Percentiles rank a stretch among this genome's conserved stretches.
Conservation (phyloP, 352 stramenopile species). For the Phytophthora megakarya region DNA sequence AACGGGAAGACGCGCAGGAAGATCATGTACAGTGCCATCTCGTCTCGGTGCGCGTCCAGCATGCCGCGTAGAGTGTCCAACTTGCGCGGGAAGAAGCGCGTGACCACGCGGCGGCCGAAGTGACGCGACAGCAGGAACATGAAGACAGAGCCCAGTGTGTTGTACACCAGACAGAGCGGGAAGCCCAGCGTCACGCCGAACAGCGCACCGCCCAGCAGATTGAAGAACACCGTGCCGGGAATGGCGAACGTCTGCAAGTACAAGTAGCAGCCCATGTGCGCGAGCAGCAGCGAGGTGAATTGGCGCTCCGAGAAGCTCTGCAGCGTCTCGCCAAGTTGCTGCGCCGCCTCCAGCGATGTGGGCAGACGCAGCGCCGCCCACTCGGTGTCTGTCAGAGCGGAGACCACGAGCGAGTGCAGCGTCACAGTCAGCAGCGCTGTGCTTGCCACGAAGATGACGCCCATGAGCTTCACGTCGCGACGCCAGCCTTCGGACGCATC, state of each 20-base stretch:
- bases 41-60: constrained; percentile 70
- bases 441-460: constrained; percentile 43
- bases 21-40: constrained; percentile 84
- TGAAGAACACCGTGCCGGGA: constrained; percentile 82
- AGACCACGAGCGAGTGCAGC: constrained; percentile 64
- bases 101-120: constrained; percentile 62
- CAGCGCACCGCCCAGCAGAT: constrained; percentile 72
- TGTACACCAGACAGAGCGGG: constrained; percentile 79
- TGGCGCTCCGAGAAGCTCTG: constrained; percentile 55
- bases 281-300: constrained; percentile 50
- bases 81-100: constrained; percentile 55
- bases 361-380: constrained; percentile 61
- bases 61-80: constrained; percentile 54
- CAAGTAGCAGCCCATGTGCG: constrained; percentile 76
- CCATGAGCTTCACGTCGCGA: constrained; percentile 56
- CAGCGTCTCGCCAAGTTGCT: constrained; percentile 70
- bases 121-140: constrained; percentile 74
- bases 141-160: constrained; percentile 75
- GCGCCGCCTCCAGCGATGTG: constrained; percentile 59
- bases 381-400: constrained; percentile 54
- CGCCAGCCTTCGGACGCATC: constrained; percentile 38
- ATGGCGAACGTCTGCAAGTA: constrained; percentile 86
- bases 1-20: constrained; percentile 85
- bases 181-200: constrained; percentile 76
- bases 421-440: constrained; percentile 42